Evolutionary conservation across 345 rosid genomes (phyloP).

Genomic region (Dimocarpus longan): DNA sequence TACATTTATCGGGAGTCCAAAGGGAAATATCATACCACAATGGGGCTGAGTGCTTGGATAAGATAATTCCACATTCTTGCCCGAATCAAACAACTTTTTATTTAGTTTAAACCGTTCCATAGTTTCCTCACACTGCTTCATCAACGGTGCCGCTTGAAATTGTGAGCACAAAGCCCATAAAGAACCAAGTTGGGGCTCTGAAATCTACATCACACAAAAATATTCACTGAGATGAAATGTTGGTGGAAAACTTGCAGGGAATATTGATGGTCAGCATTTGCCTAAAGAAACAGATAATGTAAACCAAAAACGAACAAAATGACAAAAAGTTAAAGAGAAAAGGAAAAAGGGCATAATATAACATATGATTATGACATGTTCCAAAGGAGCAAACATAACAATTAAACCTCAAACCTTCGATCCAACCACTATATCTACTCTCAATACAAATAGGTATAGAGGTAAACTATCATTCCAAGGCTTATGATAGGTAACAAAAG

Average conservation of each 20-base stretch:
- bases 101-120: conserved; percentile 54
- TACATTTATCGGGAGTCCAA: conserved; percentile 65
- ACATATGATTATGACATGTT: not conserved
- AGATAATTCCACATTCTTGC: conserved; percentile 62
- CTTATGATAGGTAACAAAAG: not conserved
- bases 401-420: not conserved
- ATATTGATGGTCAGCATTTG: conserved; percentile 7
- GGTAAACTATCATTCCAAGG: conserved; percentile 2
- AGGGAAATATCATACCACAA: conserved; percentile 53
- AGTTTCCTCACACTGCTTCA: conserved; percentile 78
- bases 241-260: not conserved
- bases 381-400: not conserved
- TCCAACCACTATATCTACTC: not conserved
- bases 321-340: not conserved
- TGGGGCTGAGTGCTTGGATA: conserved; percentile 54
- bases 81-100: conserved; percentile 50
- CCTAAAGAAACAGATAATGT: not conserved
- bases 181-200: conserved; percentile 66
- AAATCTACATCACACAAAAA: conserved; percentile 48
- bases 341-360: not conserved
- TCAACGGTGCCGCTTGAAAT: conserved; percentile 72
- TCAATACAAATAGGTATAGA: not conserved
- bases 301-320: not conserved
- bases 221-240: not conserved
- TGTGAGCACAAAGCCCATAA: conserved; percentile 56